These are phyloP conservation scores for Leishmania braziliensis DNA, from an alignment of 208 protist species.

Conservation along the genomic window DNA sequence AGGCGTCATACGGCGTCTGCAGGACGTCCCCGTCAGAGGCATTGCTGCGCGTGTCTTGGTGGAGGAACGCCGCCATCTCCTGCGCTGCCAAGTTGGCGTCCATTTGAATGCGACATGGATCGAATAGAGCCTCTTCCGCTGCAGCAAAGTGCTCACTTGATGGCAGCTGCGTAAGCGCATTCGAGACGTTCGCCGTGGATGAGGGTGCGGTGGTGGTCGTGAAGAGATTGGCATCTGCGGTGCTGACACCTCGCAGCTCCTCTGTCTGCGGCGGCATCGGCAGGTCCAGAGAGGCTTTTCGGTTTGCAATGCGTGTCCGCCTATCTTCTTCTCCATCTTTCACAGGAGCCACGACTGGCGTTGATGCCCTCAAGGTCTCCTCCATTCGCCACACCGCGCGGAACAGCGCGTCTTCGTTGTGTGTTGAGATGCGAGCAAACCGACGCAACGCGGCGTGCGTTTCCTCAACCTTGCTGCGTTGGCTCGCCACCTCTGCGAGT, in stretches of 20 bases:
- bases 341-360: not conserved
- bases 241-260: not conserved
- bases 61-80: conserved; percentile 23
- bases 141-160: not conserved
- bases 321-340: not conserved
- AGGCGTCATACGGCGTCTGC: conserved; percentile 22
- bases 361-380: not conserved
- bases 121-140: conserved; percentile 12
- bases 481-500: not conserved
- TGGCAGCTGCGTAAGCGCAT: not conserved
- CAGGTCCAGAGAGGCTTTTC: too few relatives aligned
- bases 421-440: conserved; percentile 3
- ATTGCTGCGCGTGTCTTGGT: conserved; percentile 8
- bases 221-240: not conserved
- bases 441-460: conserved; percentile 1
- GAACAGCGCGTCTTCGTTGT: conserved; percentile 13
- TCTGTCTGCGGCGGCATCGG: not conserved
- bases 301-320: too few relatives aligned
- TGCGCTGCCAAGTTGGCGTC: conserved; percentile 13
- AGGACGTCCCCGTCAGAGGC: not conserved
- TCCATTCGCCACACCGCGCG: conserved; percentile 7
- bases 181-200: not conserved
- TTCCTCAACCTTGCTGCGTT: not conserved
- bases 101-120: conserved; percentile 10
- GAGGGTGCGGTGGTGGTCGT: not conserved